These are phyloP conservation scores for Cydonia oblonga DNA, from an alignment of 331 rosid genomes.

Conservation along the genomic window DNA sequence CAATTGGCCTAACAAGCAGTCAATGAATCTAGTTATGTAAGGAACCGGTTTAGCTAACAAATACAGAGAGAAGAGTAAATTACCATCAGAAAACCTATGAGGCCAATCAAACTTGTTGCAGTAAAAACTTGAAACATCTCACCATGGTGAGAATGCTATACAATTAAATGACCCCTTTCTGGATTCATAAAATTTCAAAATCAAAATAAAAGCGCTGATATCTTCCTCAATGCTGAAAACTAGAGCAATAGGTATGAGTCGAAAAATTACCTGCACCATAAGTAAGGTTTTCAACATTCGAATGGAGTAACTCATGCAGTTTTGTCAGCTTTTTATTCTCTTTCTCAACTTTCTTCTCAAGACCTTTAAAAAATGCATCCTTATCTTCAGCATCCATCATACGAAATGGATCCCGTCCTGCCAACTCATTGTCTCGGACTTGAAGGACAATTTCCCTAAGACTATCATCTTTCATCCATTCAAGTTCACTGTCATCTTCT, in stretches of 20 bases:
- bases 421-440: slow-evolving; percentile 77
- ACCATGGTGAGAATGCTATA: background rate
- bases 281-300: slow-evolving; percentile 79
- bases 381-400: slow-evolving; percentile 60
- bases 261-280: slow-evolving; percentile 74
- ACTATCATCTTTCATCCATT: slow-evolving; percentile 75
- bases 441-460: slow-evolving; percentile 80
- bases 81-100: background rate
- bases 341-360: slow-evolving; percentile 60
- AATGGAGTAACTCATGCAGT: slow-evolving; percentile 80
- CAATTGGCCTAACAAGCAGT: background rate
- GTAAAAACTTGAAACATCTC: background rate
- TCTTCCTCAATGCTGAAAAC: background rate
- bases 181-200: background rate
- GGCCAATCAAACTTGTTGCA: background rate
- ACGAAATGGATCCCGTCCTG: slow-evolving; percentile 69
- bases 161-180: background rate
- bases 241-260: background rate
- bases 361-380: slow-evolving; percentile 64
- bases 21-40: background rate
- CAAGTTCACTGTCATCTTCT: slow-evolving; percentile 59
- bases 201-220: background rate
- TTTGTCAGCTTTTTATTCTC: slow-evolving; percentile 58
- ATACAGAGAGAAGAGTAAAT: background rate
- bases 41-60: background rate